phyloP scores from a whole-genome alignment of 441 rosid genomes.

The Kokia cookei region DNA sequence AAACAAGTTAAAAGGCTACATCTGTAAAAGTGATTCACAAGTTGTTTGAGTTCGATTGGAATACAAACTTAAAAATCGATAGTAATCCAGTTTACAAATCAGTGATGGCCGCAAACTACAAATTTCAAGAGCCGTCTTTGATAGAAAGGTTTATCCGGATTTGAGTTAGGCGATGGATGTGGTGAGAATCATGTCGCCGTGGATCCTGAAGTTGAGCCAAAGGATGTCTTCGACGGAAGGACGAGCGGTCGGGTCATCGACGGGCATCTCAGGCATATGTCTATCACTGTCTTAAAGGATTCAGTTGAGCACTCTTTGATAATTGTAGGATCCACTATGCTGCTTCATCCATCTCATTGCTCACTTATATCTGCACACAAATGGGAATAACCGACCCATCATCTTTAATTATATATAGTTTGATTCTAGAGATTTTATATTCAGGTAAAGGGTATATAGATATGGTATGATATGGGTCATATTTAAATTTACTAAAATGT shows the following conservation, averaged over 20 bases:
- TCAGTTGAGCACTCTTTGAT: slow-evolving; percentile 40
- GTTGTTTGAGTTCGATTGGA: too few species aligned
- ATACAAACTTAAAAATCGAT: too few species aligned
- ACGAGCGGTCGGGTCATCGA: slow-evolving; percentile 22
- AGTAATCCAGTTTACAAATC: too few species aligned
- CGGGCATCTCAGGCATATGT: slow-evolving; percentile 36
- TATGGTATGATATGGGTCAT: too few species aligned
- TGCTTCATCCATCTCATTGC: slow-evolving; percentile 31
- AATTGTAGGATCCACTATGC: slow-evolving; percentile 39
- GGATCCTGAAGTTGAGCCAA: slow-evolving; percentile 48
- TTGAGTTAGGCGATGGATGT: neutral
- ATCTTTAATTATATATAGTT: neutral
- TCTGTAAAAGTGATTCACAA: too few species aligned
- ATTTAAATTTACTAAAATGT: too few species aligned
- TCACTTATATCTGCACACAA: slow-evolving; percentile 31
- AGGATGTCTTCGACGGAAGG: slow-evolving; percentile 53
- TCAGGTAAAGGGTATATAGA: too few species aligned
- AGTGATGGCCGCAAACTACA: too few species aligned
- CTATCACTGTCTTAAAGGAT: slow-evolving; percentile 43
- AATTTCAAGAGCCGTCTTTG: too few species aligned
- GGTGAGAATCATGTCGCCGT: slow-evolving; percentile 16
- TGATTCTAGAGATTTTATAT: too few species aligned
- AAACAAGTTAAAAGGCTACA: too few species aligned
- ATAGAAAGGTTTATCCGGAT: too few species aligned
- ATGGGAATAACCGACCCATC: neutral